Conservation (phyloP, 805 yeast genomes). For the Lipomyces orientalis region DNA sequence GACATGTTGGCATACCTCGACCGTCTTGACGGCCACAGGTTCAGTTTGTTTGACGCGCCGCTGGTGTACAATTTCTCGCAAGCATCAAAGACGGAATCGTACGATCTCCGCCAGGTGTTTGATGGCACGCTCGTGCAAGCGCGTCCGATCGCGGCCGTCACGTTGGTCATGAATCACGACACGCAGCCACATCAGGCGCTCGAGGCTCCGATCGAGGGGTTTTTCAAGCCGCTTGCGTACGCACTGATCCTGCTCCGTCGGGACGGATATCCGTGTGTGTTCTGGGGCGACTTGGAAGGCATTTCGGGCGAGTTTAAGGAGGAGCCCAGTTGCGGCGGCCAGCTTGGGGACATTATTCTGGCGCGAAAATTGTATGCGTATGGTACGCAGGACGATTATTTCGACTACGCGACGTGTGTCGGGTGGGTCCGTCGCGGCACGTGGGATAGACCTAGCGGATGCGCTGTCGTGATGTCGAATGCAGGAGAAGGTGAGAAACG, state of each 20-base stretch:
- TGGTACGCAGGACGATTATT: conserved; percentile 35
- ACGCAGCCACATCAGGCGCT: conserved; percentile 37
- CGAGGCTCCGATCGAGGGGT: conserved; percentile 34
- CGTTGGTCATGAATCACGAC: conserved; percentile 36
- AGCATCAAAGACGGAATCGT: conserved; percentile 29
- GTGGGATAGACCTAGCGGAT: conserved; percentile 31
- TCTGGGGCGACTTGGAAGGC: conserved; percentile 36
- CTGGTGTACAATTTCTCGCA: conserved; percentile 33
- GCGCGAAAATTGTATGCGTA: conserved; percentile 33
- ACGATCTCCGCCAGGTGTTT: conserved; percentile 30
- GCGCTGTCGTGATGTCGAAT: conserved; percentile 33
- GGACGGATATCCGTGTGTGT: conserved; percentile 36
- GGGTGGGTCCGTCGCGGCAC: conserved; percentile 38
- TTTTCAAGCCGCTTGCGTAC: conserved; percentile 36
- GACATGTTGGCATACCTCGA: conserved; percentile 33
- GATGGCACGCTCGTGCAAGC: conserved; percentile 30
- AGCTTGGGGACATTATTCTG: conserved; percentile 30
- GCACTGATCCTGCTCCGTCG: conserved; percentile 32
- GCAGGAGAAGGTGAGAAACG: conserved; percentile 30
- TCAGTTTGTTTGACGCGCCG: conserved; percentile 35
- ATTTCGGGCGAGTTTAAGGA: conserved; percentile 22
- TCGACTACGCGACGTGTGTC: conserved; percentile 28
- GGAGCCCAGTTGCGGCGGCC: conserved; percentile 33
- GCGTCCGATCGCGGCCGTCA: conserved; percentile 33
- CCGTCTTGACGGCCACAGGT: conserved; percentile 23